Evolutionary conservation across 257 asterid genomes (phyloP), one percentile per base, ranked within the genome.

Genomic region (Penstemon eatonii): DNA sequence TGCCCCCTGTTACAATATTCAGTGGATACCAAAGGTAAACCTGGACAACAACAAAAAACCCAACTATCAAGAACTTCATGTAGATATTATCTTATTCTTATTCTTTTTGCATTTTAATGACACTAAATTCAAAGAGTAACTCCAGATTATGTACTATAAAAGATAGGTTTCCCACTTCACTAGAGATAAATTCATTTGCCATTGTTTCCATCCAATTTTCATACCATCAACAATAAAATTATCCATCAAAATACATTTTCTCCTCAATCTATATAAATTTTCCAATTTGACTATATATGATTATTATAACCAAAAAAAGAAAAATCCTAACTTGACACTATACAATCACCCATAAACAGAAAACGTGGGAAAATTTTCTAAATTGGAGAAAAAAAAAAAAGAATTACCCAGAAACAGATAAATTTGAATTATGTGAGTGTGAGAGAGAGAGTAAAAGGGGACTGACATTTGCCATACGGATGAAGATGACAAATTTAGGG

Each of bases 11-110:
- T 41, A 94, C 87, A 54, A 94, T 81, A 74, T 82, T 94, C 56
- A 94, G 89, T 1, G 98, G 98, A 78, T 89, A 94, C 99, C 99
- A 94, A 67, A 91, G 91, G 70, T 94, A 89, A 37, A 94, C 96
- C 96, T 94, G 91, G 33, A 69, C 49, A 42, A 65, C 4, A 61
- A 71, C 60, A 59, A 11, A 54, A 49, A 56, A 12, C 18, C n/a
- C 33, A 40, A 42, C 19, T 9, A 36, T 51, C 55, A 46, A 63
- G 42, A 41, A 7, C 2, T 1, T 25, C 11, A 42, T 55, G 44
- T 43, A 40, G 36, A 42, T 44, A 38, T 42, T 8, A 57, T 43
- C 50, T 49, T 67, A 59, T 45, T 43, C 50, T 49, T 67, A 59
- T 45, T 11, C 25, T 7, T 9, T 39, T 39, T 2, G n/a, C 6